Conservation (phyloP, 257 asterid species). For the Cynanchum wilfordii region DNA sequence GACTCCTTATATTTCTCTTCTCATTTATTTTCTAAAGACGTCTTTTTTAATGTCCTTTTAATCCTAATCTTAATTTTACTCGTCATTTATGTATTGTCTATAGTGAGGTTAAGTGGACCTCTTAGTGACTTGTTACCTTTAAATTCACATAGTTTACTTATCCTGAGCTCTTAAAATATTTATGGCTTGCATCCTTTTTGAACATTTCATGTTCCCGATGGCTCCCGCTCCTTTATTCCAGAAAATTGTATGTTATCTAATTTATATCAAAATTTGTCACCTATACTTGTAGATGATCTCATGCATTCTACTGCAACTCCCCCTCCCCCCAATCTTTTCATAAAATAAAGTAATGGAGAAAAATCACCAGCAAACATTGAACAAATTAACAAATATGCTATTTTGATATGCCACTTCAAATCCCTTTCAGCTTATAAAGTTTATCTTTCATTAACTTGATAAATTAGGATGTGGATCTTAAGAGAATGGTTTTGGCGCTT, state of each 20-base stretch:
- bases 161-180: neutral
- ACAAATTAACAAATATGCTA: neutral
- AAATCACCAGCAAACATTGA: neutral
- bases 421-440: neutral
- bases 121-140: neutral
- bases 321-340: too few species aligned
- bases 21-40: slow-evolving; percentile 41
- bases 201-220: neutral
- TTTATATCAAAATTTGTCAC: neutral
- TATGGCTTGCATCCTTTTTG: neutral
- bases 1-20: neutral
- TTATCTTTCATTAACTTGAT: neutral
- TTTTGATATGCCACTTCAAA: neutral
- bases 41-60: slow-evolving; percentile 42
- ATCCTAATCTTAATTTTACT: neutral
- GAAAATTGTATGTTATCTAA: neutral
- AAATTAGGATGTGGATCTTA: neutral
- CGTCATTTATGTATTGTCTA: neutral
- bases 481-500: neutral
- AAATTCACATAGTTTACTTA: slow-evolving; percentile 28
- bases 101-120: neutral
- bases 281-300: neutral
- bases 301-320: too few species aligned
- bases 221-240: neutral
- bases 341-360: neutral